A percentile compares a stretch with the other conserved stretches of the same genome.
Evolutionary conservation across 2,329 filamentous ascomycete species (phyloP).

Genomic region (Pestalotiopsis sp.): DNA sequence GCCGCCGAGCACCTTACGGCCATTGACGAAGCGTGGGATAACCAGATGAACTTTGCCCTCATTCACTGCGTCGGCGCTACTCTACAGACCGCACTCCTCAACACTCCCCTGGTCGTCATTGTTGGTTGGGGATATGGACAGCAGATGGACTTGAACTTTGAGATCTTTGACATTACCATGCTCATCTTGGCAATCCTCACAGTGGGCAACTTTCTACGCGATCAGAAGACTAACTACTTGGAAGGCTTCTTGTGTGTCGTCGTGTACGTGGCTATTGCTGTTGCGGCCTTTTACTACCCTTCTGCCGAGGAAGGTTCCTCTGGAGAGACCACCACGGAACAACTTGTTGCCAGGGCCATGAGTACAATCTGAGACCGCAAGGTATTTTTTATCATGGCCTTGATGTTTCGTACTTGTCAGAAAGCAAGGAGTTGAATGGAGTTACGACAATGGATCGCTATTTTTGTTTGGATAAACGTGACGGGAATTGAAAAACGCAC

Average conservation of each 20-base stretch:
- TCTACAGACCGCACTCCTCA: constrained; percentile 87
- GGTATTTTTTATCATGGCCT: neutral
- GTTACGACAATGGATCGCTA: neutral
- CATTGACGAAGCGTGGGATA: constrained; percentile 82
- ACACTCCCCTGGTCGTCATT: constrained; percentile 80
- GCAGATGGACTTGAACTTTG: constrained; percentile 80
- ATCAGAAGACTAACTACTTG: constrained; percentile 88
- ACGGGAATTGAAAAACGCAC: neutral
- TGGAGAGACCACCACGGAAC: neutral
- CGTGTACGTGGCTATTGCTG: constrained; percentile 62
- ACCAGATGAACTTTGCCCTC: constrained; percentile 83
- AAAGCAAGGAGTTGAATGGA: constrained; percentile 1
- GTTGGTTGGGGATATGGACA: constrained; percentile 79
- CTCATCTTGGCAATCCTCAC: constrained; percentile 84
- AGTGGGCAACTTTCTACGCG: constrained; percentile 83
- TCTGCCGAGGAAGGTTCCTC: neutral
- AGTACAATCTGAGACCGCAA: neutral
- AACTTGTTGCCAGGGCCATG: neutral
- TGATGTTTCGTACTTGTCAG: neutral
- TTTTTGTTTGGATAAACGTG: neutral
- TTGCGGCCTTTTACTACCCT: constrained; percentile 60
- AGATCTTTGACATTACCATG: constrained; percentile 82
- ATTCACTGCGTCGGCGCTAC: constrained; percentile 86
- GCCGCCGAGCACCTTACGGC: constrained; percentile 84
- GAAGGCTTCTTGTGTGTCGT: constrained; percentile 82